Conservation (phyloP, 805 yeast genomes). For the Pichia membranifaciens region DNA sequence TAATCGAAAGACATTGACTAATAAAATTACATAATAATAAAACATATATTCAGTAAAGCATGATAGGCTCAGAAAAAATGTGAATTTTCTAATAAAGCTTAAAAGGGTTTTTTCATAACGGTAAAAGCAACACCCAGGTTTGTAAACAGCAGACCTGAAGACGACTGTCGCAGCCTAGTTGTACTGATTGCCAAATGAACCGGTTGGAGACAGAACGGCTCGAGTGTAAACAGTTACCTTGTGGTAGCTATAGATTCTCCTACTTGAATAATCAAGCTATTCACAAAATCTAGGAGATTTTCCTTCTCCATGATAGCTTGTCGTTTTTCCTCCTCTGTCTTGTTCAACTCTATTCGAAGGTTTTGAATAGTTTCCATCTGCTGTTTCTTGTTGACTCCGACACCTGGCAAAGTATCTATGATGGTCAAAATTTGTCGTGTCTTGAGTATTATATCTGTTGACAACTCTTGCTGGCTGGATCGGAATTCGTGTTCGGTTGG, state of each 20-base stretch:
- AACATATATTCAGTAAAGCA: too few relatives aligned
- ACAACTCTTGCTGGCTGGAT: constrained; percentile 63
- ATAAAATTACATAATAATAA: too few relatives aligned
- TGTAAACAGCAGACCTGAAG: too few relatives aligned
- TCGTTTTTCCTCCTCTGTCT: constrained; percentile 53
- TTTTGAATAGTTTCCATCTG: constrained; percentile 61
- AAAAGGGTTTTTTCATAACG: too few relatives aligned
- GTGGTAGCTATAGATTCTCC: constrained; percentile 50
- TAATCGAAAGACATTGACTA: too few relatives aligned
- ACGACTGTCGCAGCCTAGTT: too few relatives aligned
- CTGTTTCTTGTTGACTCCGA: constrained; percentile 72
- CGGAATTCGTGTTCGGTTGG: constrained; percentile 30
- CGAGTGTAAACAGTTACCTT: constrained; percentile 19
- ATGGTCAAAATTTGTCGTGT: constrained; percentile 81
- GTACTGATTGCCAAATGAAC: too few relatives aligned
- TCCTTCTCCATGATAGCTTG: constrained; percentile 61
- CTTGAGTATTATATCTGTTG: constrained; percentile 79
- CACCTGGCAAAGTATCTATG: constrained; percentile 88
- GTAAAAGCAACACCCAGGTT: too few relatives aligned
- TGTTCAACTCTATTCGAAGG: constrained; percentile 55
- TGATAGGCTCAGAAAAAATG: too few relatives aligned
- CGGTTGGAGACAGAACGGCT: too few relatives aligned
- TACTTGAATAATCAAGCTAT: constrained; percentile 55
- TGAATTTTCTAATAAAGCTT: too few relatives aligned
- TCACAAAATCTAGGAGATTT: constrained; percentile 52